Conservation (phyloP, 1,284 basidiomycete genomes). For the Retiboletus flavoniger region DNA sequence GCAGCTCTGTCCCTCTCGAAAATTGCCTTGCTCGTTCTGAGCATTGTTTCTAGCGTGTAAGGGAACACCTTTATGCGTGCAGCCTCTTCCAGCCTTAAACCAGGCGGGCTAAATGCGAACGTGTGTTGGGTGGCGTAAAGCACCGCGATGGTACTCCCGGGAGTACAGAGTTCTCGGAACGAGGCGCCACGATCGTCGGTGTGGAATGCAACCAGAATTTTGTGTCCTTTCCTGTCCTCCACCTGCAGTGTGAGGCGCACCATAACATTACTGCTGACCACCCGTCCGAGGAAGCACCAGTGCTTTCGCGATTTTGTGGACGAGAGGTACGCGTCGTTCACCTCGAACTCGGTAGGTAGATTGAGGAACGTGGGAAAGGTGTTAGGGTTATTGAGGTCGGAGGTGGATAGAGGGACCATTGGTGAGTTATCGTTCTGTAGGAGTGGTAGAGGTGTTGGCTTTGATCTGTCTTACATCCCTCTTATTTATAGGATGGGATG, state of each 20-base stretch:
- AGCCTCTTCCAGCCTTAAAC: constrained; percentile 28
- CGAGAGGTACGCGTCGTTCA: constrained; percentile 21
- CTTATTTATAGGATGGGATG: constrained; percentile 19
- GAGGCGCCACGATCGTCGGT: constrained; percentile 33
- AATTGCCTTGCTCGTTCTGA: constrained; percentile 24
- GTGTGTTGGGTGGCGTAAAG: constrained; percentile 32
- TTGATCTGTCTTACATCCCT: not conserved
- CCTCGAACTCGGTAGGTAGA: constrained; percentile 25
- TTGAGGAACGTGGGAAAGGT: constrained; percentile 28
- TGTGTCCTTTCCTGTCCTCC: constrained; percentile 29
- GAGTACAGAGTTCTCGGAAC: constrained; percentile 24
- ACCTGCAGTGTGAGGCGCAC: constrained; percentile 31
- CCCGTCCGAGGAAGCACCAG: constrained; percentile 32
- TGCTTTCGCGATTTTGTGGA: constrained; percentile 28
- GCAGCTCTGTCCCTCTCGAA: constrained; percentile 21
- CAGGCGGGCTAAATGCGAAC: constrained; percentile 33
- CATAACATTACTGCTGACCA: constrained; percentile 22
- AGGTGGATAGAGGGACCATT: constrained; percentile 23
- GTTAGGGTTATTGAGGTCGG: constrained; percentile 29
- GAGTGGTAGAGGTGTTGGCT: not conserved
- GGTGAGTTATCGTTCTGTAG: constrained; percentile 5
- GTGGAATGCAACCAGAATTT: constrained; percentile 31
- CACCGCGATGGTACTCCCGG: constrained; percentile 33
- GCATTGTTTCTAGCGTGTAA: constrained; percentile 29
- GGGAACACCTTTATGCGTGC: constrained; percentile 31